Percentiles rank a stretch among this genome's conserved stretches.
Conservation (phyloP, 768 basidiomycete species). For the Cubamyces sp. region DNA sequence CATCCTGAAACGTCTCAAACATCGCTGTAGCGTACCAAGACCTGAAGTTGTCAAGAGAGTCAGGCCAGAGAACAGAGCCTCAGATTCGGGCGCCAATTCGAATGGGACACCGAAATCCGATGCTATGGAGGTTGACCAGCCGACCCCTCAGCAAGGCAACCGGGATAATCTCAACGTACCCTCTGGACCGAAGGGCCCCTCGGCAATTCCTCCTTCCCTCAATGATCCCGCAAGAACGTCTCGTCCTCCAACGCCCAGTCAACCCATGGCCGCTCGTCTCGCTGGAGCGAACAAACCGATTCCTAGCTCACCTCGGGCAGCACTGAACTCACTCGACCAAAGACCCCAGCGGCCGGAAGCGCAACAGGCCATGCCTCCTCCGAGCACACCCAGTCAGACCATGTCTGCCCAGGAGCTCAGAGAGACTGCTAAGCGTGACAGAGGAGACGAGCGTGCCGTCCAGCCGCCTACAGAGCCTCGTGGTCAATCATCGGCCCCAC, state of each 20-base stretch:
- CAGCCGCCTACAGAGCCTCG: slow-evolving; percentile 43
- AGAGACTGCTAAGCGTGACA: slow-evolving; percentile 67
- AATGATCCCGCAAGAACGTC: background rate
- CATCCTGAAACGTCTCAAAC: background rate
- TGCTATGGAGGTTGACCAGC: slow-evolving; percentile 42
- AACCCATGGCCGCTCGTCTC: slow-evolving; percentile 14
- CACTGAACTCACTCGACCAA: slow-evolving; percentile 3
- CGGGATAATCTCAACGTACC: slow-evolving; percentile 1
- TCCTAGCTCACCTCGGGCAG: slow-evolving; percentile 18
- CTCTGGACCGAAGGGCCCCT: background rate
- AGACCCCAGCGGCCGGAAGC: slow-evolving; percentile 31
- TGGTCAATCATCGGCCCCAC: slow-evolving; percentile 51
- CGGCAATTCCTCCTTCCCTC: slow-evolving; percentile 2
- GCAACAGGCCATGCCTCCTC: slow-evolving; percentile 73
- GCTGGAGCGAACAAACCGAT: slow-evolving; percentile 11
- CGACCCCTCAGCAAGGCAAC: background rate
- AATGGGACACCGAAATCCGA: slow-evolving; percentile 30
- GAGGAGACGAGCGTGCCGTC: slow-evolving; percentile 47
- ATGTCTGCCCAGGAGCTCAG: slow-evolving; percentile 77
- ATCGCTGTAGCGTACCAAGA: slow-evolving; percentile 60
- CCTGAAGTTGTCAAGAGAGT: slow-evolving; percentile 80
- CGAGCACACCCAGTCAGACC: slow-evolving; percentile 77
- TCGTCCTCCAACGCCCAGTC: slow-evolving; percentile 24
- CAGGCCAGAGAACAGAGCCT: slow-evolving; percentile 41
- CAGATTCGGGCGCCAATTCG: slow-evolving; percentile 32